Conservation (phyloP, 1,139 yeast species). For the Yamadazyma spencermartinsiae region DNA sequence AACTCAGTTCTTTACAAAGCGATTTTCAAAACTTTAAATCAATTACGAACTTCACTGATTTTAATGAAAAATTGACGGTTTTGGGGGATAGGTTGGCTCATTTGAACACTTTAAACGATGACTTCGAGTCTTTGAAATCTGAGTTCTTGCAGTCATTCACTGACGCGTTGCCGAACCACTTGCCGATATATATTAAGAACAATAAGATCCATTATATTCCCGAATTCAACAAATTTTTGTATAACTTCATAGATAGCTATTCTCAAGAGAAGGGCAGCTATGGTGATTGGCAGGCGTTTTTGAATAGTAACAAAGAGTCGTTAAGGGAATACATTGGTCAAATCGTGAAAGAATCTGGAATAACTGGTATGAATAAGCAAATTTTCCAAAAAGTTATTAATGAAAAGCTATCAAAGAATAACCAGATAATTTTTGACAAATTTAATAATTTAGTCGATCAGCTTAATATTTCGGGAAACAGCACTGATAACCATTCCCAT, state of each 20-base stretch:
- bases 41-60: slow-evolving; percentile 14
- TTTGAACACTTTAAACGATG: slow-evolving; percentile 18
- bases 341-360: slow-evolving; percentile 11
- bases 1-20: slow-evolving; percentile 10
- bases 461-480: slow-evolving; percentile 2
- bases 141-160: slow-evolving; percentile 24
- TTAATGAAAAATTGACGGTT: slow-evolving; percentile 19
- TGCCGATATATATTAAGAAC: slow-evolving; percentile 37
- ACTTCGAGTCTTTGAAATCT: slow-evolving; percentile 22
- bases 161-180: slow-evolving; percentile 26
- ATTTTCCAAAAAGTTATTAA: slow-evolving; percentile 24
- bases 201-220: slow-evolving; percentile 41
- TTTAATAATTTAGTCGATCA: slow-evolving; percentile 32
- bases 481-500: slow-evolving; percentile 10
- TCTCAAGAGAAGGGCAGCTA: slow-evolving; percentile 14
- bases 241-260: slow-evolving; percentile 35
- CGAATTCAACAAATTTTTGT: slow-evolving; percentile 40
- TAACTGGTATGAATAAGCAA: slow-evolving; percentile 19
- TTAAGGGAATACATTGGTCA: slow-evolving; percentile 20
- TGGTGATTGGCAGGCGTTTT: slow-evolving; percentile 24
- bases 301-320: slow-evolving; percentile 20
- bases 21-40: slow-evolving; percentile 11
- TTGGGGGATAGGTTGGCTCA: slow-evolving; percentile 19
- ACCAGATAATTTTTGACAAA: slow-evolving; percentile 24
- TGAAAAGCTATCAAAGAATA: slow-evolving; percentile 25